phyloP scores from a whole-genome alignment of 208 protist species.

The Strigomonas culicis region DNA sequence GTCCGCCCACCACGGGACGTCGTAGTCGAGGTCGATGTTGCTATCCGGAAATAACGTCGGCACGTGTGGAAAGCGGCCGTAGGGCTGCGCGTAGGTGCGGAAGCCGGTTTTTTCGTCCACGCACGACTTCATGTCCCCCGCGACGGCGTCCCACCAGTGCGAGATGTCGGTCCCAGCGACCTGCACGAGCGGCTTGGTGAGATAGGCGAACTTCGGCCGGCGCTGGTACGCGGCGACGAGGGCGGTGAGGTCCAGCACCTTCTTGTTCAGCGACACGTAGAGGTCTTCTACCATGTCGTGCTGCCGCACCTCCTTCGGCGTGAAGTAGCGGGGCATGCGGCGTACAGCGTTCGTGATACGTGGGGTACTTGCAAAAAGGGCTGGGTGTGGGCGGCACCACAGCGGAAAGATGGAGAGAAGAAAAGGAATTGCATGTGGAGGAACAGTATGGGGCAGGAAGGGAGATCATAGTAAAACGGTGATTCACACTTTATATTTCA shows the following conservation, averaged over 20 bases:
- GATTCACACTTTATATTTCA: background rate
- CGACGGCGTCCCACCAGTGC: slow-evolving; percentile 87
- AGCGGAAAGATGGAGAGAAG: no score
- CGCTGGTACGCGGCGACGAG: slow-evolving; percentile 73
- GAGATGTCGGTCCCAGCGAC: slow-evolving; percentile 89
- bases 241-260: slow-evolving; percentile 87
- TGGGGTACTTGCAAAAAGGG: no score
- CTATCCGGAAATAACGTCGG: slow-evolving; percentile 80
- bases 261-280: slow-evolving; percentile 87
- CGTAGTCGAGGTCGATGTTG: slow-evolving; percentile 79
- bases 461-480: no score
- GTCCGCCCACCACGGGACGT: slow-evolving; percentile 92
- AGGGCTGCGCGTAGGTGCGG: slow-evolving; percentile 81
- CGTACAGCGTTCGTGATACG: background rate
- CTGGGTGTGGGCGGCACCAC: no score
- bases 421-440: no score
- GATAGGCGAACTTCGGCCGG: slow-evolving; percentile 37
- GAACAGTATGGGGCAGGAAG: no score
- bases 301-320: slow-evolving; percentile 82
- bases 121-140: slow-evolving; percentile 75
- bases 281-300: slow-evolving; percentile 88
- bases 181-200: slow-evolving; percentile 76
- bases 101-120: slow-evolving; percentile 85
- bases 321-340: slow-evolving; percentile 89
- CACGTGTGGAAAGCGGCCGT: slow-evolving; percentile 87